Evolutionary conservation across 495 filamentous ascomycete genomes (phyloP), one percentile per base, ranked within the genome.

Genomic region (Ramalina intermedia): DNA sequence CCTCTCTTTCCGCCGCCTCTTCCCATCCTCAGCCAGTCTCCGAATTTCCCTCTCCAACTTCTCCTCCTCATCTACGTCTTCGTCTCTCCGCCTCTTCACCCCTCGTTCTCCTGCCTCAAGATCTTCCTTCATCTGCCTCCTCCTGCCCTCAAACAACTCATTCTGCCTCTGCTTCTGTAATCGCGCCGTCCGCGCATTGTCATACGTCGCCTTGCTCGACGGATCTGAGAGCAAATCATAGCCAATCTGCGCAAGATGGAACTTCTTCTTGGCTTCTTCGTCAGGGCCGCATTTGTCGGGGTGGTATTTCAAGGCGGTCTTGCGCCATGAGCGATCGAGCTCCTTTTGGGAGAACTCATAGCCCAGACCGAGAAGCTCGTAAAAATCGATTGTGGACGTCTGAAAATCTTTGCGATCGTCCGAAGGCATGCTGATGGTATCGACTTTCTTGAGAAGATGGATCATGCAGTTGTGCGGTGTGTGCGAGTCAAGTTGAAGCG

Each of bases 261-360:
- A 89, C 57, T 77, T 83, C 49, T 83, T 81, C 50, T 78, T 72
- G 27, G 80, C 79, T 37, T 67, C 68, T 9, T 66, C 58, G 29
- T 78, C 69, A 57, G 74, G 74, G 37, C 72, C 63, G 23, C 58
- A 82, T 66, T 82, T 84, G 70, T 94, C 90, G 9, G 91, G 91
- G 63, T 98, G 91, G 61, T 87, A 85, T 62, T 84, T 87, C 9
- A 96, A 71, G 0, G 93, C 85, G 4, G 87, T 83, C 60, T 84
- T 86, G 35, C 88, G 80, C 69, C 94, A 98, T 41, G 86, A 87
- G 46, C 80, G 78, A 48, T 88, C 84, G 58, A 98, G 78, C 52
- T 94, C 83, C 26, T 78, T 63, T 27, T 81, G 73, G 11, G 73
- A 73, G 23, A 82, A 78, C 16, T 75, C 72, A 37, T 73, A 71